Conservation (phyloP, 23 red algal species). For the Gracilaria domingensis region DNA sequence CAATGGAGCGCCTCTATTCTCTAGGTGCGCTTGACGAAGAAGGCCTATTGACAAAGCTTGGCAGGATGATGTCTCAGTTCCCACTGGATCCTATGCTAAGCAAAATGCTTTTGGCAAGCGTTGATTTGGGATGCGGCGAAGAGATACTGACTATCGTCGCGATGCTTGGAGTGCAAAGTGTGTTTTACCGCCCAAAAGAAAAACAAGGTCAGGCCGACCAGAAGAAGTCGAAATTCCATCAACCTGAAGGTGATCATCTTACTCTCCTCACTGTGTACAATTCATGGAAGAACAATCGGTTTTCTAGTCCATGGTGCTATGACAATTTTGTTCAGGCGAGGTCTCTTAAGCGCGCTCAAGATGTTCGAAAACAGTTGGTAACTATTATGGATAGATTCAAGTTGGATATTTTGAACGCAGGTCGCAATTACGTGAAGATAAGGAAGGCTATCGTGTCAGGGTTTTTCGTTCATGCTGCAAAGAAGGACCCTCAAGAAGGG, state of each 20-base stretch:
- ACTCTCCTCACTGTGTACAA: slow-evolving; percentile 92
- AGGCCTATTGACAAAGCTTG: slow-evolving; percentile 87
- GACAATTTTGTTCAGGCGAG: slow-evolving; percentile 93
- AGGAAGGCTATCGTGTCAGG: slow-evolving; percentile 90
- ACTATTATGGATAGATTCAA: slow-evolving; percentile 91
- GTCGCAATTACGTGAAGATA: slow-evolving; percentile 77
- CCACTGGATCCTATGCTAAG: slow-evolving; percentile 96
- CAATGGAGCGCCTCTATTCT: slow-evolving; percentile 91
- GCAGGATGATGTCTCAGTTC: slow-evolving; percentile 91
- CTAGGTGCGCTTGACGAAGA: slow-evolving; percentile 91
- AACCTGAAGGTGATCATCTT: slow-evolving; percentile 93
- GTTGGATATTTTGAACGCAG: slow-evolving; percentile 71
- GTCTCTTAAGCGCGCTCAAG: slow-evolving; percentile 89
- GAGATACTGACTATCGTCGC: slow-evolving; percentile 95
- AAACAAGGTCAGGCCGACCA: slow-evolving; percentile 89
- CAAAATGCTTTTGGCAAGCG: slow-evolving; percentile 94
- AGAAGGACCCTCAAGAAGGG: slow-evolving; percentile 88
- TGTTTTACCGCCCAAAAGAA: slow-evolving; percentile 95
- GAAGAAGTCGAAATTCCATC: slow-evolving; percentile 85
- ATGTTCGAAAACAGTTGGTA: slow-evolving; percentile 94
- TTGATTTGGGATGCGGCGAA: slow-evolving; percentile 91
- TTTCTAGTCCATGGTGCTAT: slow-evolving; percentile 93
- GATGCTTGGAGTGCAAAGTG: slow-evolving; percentile 91
- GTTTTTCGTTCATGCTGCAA: slow-evolving; percentile 93
- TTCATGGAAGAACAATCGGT: slow-evolving; percentile 86